Conservation (phyloP, 495 filamentous ascomycete species). For the Penicillium soppii region DNA sequence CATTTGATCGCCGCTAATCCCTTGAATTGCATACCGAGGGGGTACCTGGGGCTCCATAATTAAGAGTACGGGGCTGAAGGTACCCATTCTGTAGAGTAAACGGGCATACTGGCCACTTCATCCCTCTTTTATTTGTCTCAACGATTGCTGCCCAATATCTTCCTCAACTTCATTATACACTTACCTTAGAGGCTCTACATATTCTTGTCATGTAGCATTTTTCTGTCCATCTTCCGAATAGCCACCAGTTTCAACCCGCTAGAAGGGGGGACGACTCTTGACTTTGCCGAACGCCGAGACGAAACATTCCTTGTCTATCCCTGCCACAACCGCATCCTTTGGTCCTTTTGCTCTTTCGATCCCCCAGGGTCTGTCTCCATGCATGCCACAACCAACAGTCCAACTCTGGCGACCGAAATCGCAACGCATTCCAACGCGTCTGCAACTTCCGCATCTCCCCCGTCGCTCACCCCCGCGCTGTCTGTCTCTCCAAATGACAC, state of each 20-base stretch:
- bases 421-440: slow-evolving; percentile 29
- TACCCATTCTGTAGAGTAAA: slow-evolving; percentile 22
- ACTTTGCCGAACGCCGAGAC: slow-evolving; percentile 14
- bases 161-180: not conserved
- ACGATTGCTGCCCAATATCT: slow-evolving; percentile 25
- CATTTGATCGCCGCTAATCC: slow-evolving; percentile 24
- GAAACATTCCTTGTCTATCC: slow-evolving; percentile 34
- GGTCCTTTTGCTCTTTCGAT: slow-evolving; percentile 12
- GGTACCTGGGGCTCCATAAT: slow-evolving; percentile 26
- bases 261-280: slow-evolving; percentile 6
- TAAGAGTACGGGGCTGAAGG: slow-evolving; percentile 11
- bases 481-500: slow-evolving; percentile 36
- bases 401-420: slow-evolving; percentile 31
- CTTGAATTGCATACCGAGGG: slow-evolving; percentile 27
- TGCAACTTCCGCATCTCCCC: slow-evolving; percentile 28
- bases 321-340: slow-evolving; percentile 19
- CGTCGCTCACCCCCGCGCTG: slow-evolving; percentile 29
- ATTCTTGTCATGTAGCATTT: slow-evolving; percentile 21
- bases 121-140: slow-evolving; percentile 29
- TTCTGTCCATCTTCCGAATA: not conserved
- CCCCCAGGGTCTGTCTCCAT: slow-evolving; percentile 35
- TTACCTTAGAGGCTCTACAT: not conserved
- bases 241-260: not conserved
- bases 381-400: slow-evolving; percentile 42
- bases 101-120: slow-evolving; percentile 20